A percentile compares a stretch with the other conserved stretches of the same genome.
phyloP scores from a whole-genome alignment of 345 rosid species.

The Luvunga scandens region DNA sequence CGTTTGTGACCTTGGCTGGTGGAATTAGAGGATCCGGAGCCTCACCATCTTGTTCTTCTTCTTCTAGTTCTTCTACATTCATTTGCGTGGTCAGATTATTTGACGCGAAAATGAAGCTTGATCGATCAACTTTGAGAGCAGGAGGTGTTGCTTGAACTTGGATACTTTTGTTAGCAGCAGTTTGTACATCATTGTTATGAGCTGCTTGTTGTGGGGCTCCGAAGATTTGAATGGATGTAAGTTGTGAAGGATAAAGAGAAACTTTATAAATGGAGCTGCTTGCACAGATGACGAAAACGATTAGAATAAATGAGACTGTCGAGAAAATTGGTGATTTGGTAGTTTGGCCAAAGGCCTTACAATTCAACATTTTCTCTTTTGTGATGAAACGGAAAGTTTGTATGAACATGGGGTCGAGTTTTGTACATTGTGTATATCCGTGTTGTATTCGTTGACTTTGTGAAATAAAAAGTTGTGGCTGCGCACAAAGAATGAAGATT shows the following conservation, averaged over 20 bases:
- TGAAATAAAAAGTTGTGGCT: background rate
- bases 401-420: background rate
- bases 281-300: slow-evolving; percentile 28
- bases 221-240: background rate
- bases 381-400: background rate
- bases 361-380: background rate
- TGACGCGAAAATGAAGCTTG: background rate
- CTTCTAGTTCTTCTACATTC: slow-evolving; percentile 12
- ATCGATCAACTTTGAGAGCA: background rate
- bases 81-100: background rate
- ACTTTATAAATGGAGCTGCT: slow-evolving; percentile 1
- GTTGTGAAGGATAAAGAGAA: background rate
- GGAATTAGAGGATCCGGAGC: slow-evolving; percentile 39
- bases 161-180: background rate
- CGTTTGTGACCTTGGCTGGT: slow-evolving; percentile 41
- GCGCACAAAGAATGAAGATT: background rate
- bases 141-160: background rate
- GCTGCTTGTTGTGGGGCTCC: background rate
- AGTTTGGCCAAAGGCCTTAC: background rate
- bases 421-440: background rate
- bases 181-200: background rate
- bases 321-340: slow-evolving; percentile 19
- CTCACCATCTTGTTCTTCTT: slow-evolving; percentile 17
- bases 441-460: background rate
- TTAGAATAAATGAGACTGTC: slow-evolving; percentile 10